Evolutionary conservation across 176 grass and related monocot genomes (phyloP).

Genomic region (Olyra latifolia): DNA sequence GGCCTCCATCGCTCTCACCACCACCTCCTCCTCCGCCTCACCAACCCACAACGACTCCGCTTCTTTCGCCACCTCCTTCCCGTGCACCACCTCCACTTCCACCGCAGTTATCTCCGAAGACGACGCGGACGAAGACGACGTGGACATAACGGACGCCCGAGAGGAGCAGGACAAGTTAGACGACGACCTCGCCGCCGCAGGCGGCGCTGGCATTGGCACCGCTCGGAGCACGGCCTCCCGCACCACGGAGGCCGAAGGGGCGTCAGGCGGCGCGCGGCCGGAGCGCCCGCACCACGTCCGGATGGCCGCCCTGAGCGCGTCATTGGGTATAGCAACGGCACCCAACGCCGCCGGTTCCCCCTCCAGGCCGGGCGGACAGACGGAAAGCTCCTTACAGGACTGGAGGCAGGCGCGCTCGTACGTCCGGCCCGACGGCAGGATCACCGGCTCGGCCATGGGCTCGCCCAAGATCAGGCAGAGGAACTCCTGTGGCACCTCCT

Average conservation of each 20-base stretch:
- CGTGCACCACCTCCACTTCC: constrained; percentile 15
- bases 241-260: constrained; percentile 16
- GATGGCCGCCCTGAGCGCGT: constrained; percentile 53
- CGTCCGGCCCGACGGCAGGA: constrained; percentile 54
- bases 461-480: constrained; percentile 50
- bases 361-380: constrained; percentile 18
- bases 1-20: constrained; percentile 26
- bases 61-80: constrained; percentile 5
- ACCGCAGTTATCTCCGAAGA: constrained; percentile 15
- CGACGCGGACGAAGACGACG: background rate
- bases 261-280: background rate
- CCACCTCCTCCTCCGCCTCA: constrained; percentile 29
- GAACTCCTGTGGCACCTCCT: constrained; percentile 37
- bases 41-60: background rate
- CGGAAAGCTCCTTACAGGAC: constrained; percentile 50
- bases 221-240: constrained; percentile 32
- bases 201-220: background rate
- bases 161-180: constrained; percentile 19
- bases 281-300: constrained; percentile 50
- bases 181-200: background rate
- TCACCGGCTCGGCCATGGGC: constrained; percentile 69
- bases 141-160: constrained; percentile 5
- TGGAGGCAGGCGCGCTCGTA: constrained; percentile 60
- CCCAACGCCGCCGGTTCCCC: too few relatives aligned
- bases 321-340: constrained; percentile 50